Conservation (phyloP, 306 rosid species). For the Prunus fruticosa region DNA sequence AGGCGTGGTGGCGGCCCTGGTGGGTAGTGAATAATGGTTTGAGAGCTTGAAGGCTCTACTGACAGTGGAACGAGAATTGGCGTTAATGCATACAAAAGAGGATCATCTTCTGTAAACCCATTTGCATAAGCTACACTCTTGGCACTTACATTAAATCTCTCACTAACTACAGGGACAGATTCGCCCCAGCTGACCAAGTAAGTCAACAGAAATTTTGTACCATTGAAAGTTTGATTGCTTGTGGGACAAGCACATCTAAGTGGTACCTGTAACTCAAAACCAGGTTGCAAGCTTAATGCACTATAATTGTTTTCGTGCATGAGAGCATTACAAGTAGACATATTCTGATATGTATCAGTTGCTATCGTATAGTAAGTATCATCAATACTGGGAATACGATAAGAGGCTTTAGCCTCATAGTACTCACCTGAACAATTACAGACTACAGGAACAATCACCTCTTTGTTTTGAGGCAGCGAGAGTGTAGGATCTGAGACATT, state of each 20-base stretch:
- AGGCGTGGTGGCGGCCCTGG: not conserved
- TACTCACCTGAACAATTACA: slow-evolving; percentile 46
- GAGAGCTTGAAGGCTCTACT: slow-evolving; percentile 42
- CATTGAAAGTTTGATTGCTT: slow-evolving; percentile 28
- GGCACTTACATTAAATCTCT: slow-evolving; percentile 40
- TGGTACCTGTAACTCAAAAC: slow-evolving; percentile 48
- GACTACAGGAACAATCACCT: slow-evolving; percentile 57
- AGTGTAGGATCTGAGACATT: slow-evolving; percentile 8
- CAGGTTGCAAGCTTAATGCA: slow-evolving; percentile 21
- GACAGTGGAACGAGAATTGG: slow-evolving; percentile 61
- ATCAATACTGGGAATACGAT: not conserved
- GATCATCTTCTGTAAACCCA: slow-evolving; percentile 33
- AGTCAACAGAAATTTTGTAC: slow-evolving; percentile 47
- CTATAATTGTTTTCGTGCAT: slow-evolving; percentile 35
- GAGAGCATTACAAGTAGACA: slow-evolving; percentile 60
- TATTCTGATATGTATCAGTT: slow-evolving; percentile 44
- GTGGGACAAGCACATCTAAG: slow-evolving; percentile 80
- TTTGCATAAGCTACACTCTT: slow-evolving; percentile 44
- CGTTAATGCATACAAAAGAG: slow-evolving; percentile 32
- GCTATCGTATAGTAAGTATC: slow-evolving; percentile 38
- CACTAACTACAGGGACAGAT: slow-evolving; percentile 23
- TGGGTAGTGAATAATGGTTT: slow-evolving; percentile 19
- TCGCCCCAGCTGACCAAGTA: slow-evolving; percentile 45
- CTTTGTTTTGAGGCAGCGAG: slow-evolving; percentile 33
- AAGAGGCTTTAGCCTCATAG: slow-evolving; percentile 44